Evolutionary conservation across 768 basidiomycete genomes (phyloP).

Genomic region (Lactifluus hygrophoroides): DNA sequence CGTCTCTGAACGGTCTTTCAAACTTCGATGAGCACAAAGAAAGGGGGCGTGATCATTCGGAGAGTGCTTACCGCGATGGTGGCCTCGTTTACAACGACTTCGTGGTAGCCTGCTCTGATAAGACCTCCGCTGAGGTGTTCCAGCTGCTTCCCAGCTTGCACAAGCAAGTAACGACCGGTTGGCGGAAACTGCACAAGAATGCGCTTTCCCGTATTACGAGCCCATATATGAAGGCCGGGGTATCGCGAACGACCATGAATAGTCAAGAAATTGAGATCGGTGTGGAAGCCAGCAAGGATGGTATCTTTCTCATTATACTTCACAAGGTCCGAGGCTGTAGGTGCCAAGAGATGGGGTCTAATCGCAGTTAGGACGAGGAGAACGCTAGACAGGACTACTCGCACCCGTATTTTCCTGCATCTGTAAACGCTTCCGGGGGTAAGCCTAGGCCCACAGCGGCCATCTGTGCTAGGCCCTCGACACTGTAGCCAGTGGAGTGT

Average conservation of each 20-base stretch:
- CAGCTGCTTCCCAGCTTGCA: conserved; percentile 94
- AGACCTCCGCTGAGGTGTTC: conserved; percentile 80
- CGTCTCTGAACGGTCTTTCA: conserved; percentile 55
- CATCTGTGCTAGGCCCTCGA: conserved; percentile 85
- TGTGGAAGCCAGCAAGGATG: conserved; percentile 91
- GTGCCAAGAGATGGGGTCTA: conserved; percentile 83
- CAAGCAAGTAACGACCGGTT: conserved; percentile 72
- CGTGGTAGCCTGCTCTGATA: conserved; percentile 89
- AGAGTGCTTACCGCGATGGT: conserved; percentile 50
- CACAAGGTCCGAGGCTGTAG: conserved; percentile 83
- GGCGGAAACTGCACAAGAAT: conserved; percentile 81
- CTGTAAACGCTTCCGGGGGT: conserved; percentile 55
- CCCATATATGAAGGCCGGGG: conserved; percentile 91
- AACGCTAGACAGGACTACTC: conserved; percentile 15
- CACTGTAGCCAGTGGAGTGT: conserved; percentile 38
- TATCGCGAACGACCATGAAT: conserved; percentile 82
- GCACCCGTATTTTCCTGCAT: conserved; percentile 81
- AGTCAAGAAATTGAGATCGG: conserved; percentile 90
- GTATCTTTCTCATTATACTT: conserved; percentile 74
- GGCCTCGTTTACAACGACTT: conserved; percentile 82
- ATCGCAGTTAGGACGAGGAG: not conserved
- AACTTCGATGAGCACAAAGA: not conserved
- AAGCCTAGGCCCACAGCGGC: conserved; percentile 75
- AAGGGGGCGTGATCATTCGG: not conserved
- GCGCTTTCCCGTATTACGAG: conserved; percentile 84